Evolutionary conservation across 257 asterid species (phyloP).

Genomic region (Cinchona pubescens): DNA sequence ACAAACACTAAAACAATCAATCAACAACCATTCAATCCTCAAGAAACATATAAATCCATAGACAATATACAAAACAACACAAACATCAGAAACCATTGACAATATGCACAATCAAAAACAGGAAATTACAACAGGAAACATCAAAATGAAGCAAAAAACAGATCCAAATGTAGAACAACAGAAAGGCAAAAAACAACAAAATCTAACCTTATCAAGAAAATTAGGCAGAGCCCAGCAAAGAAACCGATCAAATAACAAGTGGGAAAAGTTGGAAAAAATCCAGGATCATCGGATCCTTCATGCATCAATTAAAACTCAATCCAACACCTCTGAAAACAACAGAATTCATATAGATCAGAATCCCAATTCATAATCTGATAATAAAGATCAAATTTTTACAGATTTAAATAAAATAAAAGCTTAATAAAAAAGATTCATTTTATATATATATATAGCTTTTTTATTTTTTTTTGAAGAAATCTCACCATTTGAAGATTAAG

Average conservation of each 20-base stretch:
- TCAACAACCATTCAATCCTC: slow-evolving; percentile 12
- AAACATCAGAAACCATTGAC: slow-evolving; percentile 10
- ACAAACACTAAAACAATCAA: slow-evolving; percentile 4
- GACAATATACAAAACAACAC: slow-evolving; percentile 12
- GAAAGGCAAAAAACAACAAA: slow-evolving; percentile 14
- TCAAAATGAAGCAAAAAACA: slow-evolving; percentile 31
- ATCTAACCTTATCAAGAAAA: slow-evolving; percentile 62
- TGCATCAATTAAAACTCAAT: slow-evolving; percentile 53
- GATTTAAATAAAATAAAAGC: slow-evolving; percentile 15
- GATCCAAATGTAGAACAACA: slow-evolving; percentile 41
- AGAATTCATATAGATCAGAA: slow-evolving; percentile 56
- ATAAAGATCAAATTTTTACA: slow-evolving; percentile 11
- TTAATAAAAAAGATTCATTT: slow-evolving; percentile 14
- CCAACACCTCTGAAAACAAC: slow-evolving; percentile 31
- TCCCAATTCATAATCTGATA: slow-evolving; percentile 17
- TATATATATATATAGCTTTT: too few relatives aligned
- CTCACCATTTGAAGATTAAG: slow-evolving; percentile 39
- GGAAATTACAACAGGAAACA: slow-evolving; percentile 12
- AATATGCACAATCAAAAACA: not conserved
- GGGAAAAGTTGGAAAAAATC: slow-evolving; percentile 49
- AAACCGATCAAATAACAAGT: slow-evolving; percentile 53
- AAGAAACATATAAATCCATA: slow-evolving; percentile 17
- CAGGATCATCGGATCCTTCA: slow-evolving; percentile 64
- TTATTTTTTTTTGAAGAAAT: not conserved
- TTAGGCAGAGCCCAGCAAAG: slow-evolving; percentile 58